These are phyloP conservation scores for Paracoccidioides brasiliensis DNA, from an alignment of 2,329 filamentous ascomycete species.

Conservation along the genomic window DNA sequence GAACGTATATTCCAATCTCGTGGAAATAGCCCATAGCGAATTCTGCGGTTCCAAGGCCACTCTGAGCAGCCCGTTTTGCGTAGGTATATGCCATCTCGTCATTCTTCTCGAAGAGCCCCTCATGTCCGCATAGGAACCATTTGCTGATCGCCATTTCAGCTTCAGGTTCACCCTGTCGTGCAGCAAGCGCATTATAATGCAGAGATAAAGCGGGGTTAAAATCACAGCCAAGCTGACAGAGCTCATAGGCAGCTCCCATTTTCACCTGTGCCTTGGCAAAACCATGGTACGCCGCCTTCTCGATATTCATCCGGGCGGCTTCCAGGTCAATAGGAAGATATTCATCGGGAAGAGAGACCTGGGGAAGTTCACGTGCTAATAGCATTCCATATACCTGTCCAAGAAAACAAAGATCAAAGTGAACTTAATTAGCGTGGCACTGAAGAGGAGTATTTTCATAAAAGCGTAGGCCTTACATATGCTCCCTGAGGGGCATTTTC, in stretches of 20 bases:
- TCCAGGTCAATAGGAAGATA: conserved; percentile 59
- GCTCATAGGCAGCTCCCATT: conserved; percentile 91
- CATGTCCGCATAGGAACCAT: conserved; percentile 95
- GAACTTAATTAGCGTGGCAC: background rate
- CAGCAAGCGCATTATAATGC: conserved; percentile 89
- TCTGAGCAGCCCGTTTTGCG: conserved; percentile 69
- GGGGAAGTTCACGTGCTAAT: conserved; percentile 77
- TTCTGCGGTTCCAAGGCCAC: conserved; percentile 76
- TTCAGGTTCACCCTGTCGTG: conserved; percentile 82
- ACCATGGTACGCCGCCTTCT: conserved; percentile 89
- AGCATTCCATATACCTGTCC: conserved; percentile 75
- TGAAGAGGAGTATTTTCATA: background rate
- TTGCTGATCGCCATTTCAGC: conserved; percentile 94
- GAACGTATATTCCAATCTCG: conserved; percentile 86
- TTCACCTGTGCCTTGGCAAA: conserved; percentile 95
- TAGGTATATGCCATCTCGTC: conserved; percentile 88
- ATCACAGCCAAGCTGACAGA: conserved; percentile 85
- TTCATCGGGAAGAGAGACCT: conserved; percentile 64
- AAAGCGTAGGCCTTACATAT: conserved; percentile 42
- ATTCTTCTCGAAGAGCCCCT: conserved; percentile 86
- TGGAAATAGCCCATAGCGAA: conserved; percentile 97
- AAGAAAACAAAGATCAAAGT: background rate
- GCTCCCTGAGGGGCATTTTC: conserved; percentile 95
- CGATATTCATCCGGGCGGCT: conserved; percentile 72
- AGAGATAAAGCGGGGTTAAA: conserved; percentile 87